Conservation (phyloP, 371 early-diverging fungal species). For the Smittium mucronatum region DNA sequence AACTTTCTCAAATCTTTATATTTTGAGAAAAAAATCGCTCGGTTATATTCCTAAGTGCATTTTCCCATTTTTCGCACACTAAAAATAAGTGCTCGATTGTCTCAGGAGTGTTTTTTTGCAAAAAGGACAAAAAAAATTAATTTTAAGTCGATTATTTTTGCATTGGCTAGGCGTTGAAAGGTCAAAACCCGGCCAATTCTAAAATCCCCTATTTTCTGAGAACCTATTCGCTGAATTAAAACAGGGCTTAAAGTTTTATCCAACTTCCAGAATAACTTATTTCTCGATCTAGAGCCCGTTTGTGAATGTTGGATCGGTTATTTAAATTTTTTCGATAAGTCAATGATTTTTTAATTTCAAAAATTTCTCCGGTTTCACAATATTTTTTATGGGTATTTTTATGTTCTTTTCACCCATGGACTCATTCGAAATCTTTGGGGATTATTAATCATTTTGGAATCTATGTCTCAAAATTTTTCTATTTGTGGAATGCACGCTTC, state of each 20-base stretch:
- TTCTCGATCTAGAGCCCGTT: not conserved
- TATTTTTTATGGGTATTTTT: conserved; percentile 2
- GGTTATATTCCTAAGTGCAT: not conserved
- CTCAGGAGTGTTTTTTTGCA: not conserved
- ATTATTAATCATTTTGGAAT: not conserved
- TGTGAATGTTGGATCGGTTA: not conserved
- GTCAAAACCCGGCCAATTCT: not conserved
- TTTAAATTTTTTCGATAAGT: not conserved
- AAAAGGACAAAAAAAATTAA: not conserved
- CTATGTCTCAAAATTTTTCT: not conserved
- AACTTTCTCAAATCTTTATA: not conserved
- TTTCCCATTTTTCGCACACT: not conserved
- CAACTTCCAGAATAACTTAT: not conserved
- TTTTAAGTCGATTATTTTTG: not conserved
- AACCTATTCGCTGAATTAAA: not conserved
- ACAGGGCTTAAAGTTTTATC: not conserved
- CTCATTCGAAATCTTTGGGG: not conserved
- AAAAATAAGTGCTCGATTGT: not conserved
- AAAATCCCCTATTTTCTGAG: not conserved
- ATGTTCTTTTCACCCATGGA: not conserved
- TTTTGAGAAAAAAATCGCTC: not conserved
- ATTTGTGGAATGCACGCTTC: not conserved
- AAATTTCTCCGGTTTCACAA: too few species aligned
- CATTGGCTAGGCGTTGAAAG: not conserved
- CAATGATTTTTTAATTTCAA: not conserved